Evolutionary conservation across 306 rosid genomes (phyloP).

Genomic region (Pyrus betulifolia): DNA sequence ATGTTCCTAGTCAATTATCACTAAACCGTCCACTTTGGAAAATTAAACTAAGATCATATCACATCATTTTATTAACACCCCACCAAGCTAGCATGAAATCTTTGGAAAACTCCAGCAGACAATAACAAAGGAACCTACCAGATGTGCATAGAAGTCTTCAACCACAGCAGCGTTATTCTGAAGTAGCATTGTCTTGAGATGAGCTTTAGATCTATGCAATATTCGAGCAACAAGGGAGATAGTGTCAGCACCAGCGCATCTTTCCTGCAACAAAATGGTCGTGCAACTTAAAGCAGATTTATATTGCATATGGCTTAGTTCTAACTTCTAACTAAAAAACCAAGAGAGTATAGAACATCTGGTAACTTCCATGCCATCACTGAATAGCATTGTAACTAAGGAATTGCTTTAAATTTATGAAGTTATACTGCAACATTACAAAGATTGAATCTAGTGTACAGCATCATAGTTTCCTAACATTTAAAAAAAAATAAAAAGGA

Average conservation of each 20-base stretch:
- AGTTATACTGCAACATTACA: background rate
- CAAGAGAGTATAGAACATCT: background rate
- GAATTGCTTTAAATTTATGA: background rate
- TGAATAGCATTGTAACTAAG: background rate
- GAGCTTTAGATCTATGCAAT: conserved; percentile 81
- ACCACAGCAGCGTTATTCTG: conserved; percentile 71
- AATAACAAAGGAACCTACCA: conserved; percentile 48
- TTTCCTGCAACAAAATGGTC: conserved; percentile 63
- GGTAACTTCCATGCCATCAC: background rate
- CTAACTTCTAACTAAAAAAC: background rate
- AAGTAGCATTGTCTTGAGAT: conserved; percentile 84
- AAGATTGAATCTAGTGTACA: background rate
- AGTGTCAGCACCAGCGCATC: conserved; percentile 89
- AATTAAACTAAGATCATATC: background rate
- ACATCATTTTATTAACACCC: conserved; percentile 8
- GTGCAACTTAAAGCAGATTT: conserved; percentile 18
- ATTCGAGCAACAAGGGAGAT: conserved; percentile 69
- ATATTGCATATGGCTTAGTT: conserved; percentile 13
- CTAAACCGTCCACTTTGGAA: background rate
- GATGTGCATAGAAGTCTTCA: conserved; percentile 80
- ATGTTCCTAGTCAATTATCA: background rate
- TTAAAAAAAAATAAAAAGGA: background rate
- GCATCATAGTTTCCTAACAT: background rate
- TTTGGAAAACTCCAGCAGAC: conserved; percentile 4
- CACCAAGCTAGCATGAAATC: conserved; percentile 9